These are phyloP conservation scores for Ramichloridium luteum DNA, from an alignment of 2,329 filamentous ascomycete genomes.

Conservation along the genomic window DNA sequence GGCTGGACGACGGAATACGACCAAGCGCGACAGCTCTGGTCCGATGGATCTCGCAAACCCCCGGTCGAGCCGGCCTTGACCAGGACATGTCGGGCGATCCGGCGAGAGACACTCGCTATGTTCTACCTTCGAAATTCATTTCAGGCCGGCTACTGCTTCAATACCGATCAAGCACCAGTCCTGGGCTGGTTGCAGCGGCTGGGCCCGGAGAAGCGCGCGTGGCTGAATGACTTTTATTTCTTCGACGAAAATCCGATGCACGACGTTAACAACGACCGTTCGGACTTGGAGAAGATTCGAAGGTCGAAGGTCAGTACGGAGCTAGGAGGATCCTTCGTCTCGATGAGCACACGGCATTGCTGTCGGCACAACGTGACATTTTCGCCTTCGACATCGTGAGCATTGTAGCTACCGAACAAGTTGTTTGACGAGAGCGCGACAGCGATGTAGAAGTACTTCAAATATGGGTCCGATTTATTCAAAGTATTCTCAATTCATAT, in stretches of 20 bases:
- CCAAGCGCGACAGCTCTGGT: conserved; percentile 10
- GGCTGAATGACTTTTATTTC: conserved; percentile 10
- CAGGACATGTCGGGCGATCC: conserved; percentile 11
- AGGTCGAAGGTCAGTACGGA: conserved; percentile 6
- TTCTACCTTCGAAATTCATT: conserved; percentile 16
- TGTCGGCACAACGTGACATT: conserved; percentile 11
- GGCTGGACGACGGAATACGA: conserved; percentile 9
- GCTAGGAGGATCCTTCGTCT: conserved; percentile 9
- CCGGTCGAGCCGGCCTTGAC: conserved; percentile 14
- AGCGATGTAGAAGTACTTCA: too few relatives aligned
- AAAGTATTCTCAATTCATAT: too few relatives aligned
- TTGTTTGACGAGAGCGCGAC: too few relatives aligned
- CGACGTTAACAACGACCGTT: conserved; percentile 7
- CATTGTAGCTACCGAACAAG: too few relatives aligned
- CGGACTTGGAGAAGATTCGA: conserved; percentile 10
- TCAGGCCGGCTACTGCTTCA: conserved; percentile 14
- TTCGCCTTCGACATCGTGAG: too few relatives aligned
- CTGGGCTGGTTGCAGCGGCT: conserved; percentile 11
- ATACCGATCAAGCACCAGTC: conserved; percentile 8
- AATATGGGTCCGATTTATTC: too few relatives aligned
- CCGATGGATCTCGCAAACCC: conserved; percentile 7
- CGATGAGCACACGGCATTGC: conserved; percentile 5
- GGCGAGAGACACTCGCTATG: conserved; percentile 14
- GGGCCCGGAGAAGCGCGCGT: conserved; percentile 9
- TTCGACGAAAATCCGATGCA: conserved; percentile 9